Conservation (phyloP, 2,329 filamentous ascomycete genomes). For the Bipolaris sorokiniana region DNA sequence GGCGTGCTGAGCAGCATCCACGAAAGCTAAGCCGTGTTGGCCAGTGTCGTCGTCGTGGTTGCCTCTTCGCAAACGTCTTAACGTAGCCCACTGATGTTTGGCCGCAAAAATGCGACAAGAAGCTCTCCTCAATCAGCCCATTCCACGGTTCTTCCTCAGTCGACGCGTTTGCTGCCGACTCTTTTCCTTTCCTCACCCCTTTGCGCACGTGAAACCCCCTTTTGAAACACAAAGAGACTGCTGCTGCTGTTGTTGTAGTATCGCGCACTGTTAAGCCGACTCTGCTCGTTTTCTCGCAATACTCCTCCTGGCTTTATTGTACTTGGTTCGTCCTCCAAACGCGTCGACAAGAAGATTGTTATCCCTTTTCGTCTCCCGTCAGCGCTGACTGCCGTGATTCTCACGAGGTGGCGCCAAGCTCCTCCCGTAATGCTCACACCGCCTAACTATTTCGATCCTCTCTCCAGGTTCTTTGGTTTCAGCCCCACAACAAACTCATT, state of each 20-base stretch:
- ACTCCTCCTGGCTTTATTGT: background rate
- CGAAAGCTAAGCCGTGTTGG: background rate
- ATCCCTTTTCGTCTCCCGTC: background rate
- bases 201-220: background rate
- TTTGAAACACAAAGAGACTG: background rate
- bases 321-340: background rate
- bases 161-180: background rate
- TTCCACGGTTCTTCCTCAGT: background rate
- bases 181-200: background rate
- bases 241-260: background rate
- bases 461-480: background rate
- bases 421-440: constrained; percentile 1
- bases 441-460: background rate
- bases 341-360: too few species aligned
- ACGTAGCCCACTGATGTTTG: background rate
- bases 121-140: background rate
- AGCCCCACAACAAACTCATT: background rate
- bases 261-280: background rate
- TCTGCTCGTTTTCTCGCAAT: background rate
- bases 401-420: background rate
- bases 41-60: background rate
- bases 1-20: background rate
- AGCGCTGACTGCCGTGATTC: background rate
- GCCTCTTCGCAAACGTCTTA: background rate
- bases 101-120: background rate